These are phyloP conservation scores for Rhododendron molle DNA, from an alignment of 148 eudicot species.

Conservation along the genomic window DNA sequence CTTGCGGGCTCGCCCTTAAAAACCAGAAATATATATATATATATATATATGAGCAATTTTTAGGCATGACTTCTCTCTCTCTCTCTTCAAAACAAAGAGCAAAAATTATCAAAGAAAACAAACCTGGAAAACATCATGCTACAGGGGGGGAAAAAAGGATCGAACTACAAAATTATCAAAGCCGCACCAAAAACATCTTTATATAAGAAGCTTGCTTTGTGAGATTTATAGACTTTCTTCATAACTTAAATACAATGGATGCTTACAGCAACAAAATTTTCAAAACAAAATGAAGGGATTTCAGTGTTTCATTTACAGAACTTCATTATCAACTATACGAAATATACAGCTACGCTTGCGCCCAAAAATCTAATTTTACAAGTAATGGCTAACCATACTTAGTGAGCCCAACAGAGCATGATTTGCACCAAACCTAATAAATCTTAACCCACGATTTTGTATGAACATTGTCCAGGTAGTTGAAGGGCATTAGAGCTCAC, in stretches of 20 bases:
- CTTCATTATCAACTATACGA: not conserved
- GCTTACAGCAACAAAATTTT: not conserved
- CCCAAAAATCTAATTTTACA: not conserved
- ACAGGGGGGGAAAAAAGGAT: not conserved
- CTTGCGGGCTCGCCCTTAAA: no score
- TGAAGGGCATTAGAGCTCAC: not conserved
- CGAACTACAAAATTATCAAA: not conserved
- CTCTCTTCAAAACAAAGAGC: not conserved
- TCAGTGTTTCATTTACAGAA: not conserved
- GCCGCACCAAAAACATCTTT: not conserved
- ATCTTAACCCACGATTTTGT: not conserved
- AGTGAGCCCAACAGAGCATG: not conserved
- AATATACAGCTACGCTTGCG: not conserved
- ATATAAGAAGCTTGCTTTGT: not conserved
- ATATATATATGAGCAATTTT: not conserved
- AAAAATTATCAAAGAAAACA: not conserved
- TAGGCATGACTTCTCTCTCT: not conserved
- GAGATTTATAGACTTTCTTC: not conserved
- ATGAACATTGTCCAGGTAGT: not conserved
- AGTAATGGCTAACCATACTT: not conserved
- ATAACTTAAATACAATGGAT: not conserved
- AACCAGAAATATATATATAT: no score
- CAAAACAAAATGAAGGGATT: not conserved
- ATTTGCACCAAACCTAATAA: not conserved
- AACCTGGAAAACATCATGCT: not conserved